Evolutionary conservation across 2,329 filamentous ascomycete species (phyloP), one percentile per base, ranked within the genome.

Genomic region (Trichoderma koningiopsis): DNA sequence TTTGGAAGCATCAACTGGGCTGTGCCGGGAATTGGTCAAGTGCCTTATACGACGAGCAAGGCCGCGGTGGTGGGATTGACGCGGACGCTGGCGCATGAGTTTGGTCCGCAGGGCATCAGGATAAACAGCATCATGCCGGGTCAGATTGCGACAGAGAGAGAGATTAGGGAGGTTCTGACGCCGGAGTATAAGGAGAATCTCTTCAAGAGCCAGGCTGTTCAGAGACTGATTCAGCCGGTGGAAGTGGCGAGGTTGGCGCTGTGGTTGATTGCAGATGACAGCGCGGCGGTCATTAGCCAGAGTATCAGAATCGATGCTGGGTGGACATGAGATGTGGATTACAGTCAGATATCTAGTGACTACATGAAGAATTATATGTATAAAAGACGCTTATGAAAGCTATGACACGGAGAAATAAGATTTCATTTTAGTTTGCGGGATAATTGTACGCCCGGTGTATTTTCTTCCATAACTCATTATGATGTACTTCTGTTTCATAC

Each of bases 11-110:
- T 87, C 47, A 83, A 81, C 33, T 83, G 83, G 68, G 77, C 80
- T 3, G 78, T 82, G 19, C 75, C 72, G 79, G 85, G 59, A 78
- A 83, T 75, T 73, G 84, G 69, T 75, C 76, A 56, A 76, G 85
- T 79, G 78, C 79, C 71, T 77, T 88, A 74, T 84, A 87, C 77
- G 78, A 82, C 74, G 76, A 83, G 82, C 74, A 88, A 88, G 76
- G 85, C 85, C 0, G 86, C 84, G 0, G 75, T 87, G 40, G 84
- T 87, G 76, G 85, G 85, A 62, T 83, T 88, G 79, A 86, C 85
- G 16, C 82, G 85, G 43, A 84, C 83, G 4, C 86, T 85, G 81
- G 81, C 85, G 3, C 82, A 84, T 59, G 86, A 88, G 76, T 81
- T 88, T 31, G 79, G 83, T 19, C 81, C 83, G 72, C 75, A 77